Percentiles rank a stretch among this genome's conserved stretches.
These are phyloP conservation scores for Nicotiana paniculata DNA, from an alignment of 257 asterid genomes.

Conservation along the genomic window DNA sequence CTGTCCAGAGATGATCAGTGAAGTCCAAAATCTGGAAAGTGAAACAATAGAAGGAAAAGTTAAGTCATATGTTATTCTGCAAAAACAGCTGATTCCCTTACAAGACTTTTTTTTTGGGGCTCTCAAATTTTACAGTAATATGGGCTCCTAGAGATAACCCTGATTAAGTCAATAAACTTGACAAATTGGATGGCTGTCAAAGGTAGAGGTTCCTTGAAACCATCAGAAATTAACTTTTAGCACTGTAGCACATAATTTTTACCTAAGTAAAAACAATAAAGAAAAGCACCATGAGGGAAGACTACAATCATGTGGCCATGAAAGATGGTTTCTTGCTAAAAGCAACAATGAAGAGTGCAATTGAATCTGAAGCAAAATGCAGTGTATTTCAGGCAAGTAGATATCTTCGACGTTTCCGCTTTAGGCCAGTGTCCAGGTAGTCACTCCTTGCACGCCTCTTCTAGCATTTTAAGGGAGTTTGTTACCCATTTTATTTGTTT, in stretches of 20 bases:
- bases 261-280: background rate
- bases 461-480: background rate
- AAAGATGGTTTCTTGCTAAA: background rate
- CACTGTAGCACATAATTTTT: background rate
- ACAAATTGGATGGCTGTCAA: background rate
- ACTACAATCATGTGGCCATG: background rate
- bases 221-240: background rate
- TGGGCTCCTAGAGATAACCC: background rate
- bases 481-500: background rate
- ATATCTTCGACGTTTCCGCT: background rate
- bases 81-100: background rate
- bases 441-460: background rate
- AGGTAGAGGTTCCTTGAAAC: background rate
- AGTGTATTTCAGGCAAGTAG: background rate
- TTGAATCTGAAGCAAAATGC: background rate
- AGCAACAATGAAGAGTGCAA: background rate
- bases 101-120: background rate
- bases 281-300: background rate
- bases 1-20: constrained; percentile 98
- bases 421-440: background rate
- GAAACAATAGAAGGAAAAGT: constrained; percentile 7
- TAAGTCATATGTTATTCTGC: background rate
- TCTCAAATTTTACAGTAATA: background rate
- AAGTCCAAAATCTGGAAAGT: constrained; percentile 65
- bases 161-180: background rate